These are phyloP conservation scores for Lumnitzera littorea DNA, from an alignment of 345 rosid genomes.

Conservation along the genomic window DNA sequence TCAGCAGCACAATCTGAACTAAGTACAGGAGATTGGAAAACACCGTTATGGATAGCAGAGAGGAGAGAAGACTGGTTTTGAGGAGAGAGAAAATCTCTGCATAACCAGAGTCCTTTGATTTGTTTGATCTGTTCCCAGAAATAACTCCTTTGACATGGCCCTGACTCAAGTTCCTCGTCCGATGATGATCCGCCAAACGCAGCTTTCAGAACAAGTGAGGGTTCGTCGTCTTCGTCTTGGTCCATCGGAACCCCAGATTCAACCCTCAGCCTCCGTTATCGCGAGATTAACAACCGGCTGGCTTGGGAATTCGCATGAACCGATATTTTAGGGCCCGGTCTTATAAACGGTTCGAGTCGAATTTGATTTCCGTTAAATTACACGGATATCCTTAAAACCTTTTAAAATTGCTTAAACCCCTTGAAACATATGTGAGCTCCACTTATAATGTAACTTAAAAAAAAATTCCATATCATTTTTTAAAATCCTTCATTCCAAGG, in stretches of 20 bases:
- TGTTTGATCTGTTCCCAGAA: constrained; percentile 46
- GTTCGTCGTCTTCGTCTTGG: constrained; percentile 8
- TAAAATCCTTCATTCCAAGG: too few species aligned
- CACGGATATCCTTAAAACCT: too few species aligned
- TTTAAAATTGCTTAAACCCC: too few species aligned
- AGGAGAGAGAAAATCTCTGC: constrained; percentile 57
- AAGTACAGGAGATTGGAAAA: neutral
- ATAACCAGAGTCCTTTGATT: constrained; percentile 65
- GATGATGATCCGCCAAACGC: constrained; percentile 62
- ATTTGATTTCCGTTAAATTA: too few species aligned
- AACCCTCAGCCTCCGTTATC: too few species aligned
- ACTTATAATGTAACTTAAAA: too few species aligned
- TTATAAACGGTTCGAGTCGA: too few species aligned
- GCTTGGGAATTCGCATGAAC: too few species aligned
- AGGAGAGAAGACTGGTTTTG: constrained; percentile 43
- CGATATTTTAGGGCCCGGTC: too few species aligned
- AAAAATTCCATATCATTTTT: too few species aligned
- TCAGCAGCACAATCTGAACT: neutral
- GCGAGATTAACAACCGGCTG: too few species aligned
- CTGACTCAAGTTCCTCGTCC: constrained; percentile 33
- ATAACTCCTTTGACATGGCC: constrained; percentile 5
- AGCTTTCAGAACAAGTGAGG: constrained; percentile 22
- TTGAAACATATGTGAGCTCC: too few species aligned
- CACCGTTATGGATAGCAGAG: constrained; percentile 55
- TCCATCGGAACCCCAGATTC: neutral